A percentile compares a stretch with the other conserved stretches of the same genome.
phyloP scores from a whole-genome alignment of 2,329 filamentous ascomycete genomes.

The Penicillium sp. region DNA sequence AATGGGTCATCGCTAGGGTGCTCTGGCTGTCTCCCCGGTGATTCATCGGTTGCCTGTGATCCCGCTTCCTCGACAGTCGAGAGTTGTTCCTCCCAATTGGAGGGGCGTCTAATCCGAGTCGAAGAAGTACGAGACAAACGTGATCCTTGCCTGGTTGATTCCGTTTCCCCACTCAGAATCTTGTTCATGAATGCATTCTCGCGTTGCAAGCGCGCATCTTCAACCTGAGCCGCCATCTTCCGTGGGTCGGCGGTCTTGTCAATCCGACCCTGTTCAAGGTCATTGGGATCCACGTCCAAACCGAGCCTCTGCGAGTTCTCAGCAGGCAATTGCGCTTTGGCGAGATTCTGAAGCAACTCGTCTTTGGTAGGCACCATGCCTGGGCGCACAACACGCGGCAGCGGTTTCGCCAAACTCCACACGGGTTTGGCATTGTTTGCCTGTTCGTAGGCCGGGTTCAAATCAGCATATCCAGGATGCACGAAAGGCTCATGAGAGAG shows the following conservation, averaged over 20 bases:
- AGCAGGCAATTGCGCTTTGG: conserved; percentile 37
- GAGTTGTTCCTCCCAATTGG: conserved; percentile 30
- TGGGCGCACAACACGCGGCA: conserved; percentile 57
- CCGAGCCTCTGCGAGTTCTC: conserved; percentile 40
- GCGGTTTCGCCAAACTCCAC: conserved; percentile 58
- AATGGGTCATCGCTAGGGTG: conserved; percentile 28
- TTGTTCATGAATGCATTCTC: conserved; percentile 47
- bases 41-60: conserved; percentile 18
- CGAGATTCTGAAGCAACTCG: conserved; percentile 40
- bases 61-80: conserved; percentile 32
- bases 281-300: conserved; percentile 46
- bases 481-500: conserved; percentile 51
- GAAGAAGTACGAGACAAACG: conserved; percentile 34
- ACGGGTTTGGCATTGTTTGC: conserved; percentile 54
- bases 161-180: conserved; percentile 35
- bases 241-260: conserved; percentile 42
- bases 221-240: conserved; percentile 51
- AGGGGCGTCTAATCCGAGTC: conserved; percentile 25
- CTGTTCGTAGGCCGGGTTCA: conserved; percentile 61
- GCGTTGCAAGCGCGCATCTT: conserved; percentile 47
- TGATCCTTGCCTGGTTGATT: conserved; percentile 22
- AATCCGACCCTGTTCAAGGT: conserved; percentile 50
- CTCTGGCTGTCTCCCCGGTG: conserved; percentile 7
- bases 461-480: conserved; percentile 57
- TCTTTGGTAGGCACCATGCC: conserved; percentile 56